Percentiles rank a stretch among this genome's conserved stretches.
These are phyloP conservation scores for Rhizopogon salebrosus DNA, from an alignment of 768 basidiomycete genomes.

Conservation along the genomic window DNA sequence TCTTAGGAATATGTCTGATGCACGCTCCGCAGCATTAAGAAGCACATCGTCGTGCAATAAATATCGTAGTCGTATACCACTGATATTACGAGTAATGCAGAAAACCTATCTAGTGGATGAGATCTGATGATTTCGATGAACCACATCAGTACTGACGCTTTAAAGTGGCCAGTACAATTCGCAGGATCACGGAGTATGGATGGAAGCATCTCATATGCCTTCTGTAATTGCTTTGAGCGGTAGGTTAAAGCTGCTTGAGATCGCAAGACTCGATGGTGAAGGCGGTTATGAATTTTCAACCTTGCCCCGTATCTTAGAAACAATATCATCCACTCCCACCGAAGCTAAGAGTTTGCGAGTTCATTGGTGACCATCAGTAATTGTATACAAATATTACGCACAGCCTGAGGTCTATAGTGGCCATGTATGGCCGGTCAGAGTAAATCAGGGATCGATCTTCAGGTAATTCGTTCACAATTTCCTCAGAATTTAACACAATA, in stretches of 20 bases:
- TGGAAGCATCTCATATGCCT: background rate
- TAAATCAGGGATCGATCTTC: too few species aligned
- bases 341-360: conserved; percentile 8
- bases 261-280: background rate
- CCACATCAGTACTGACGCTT: conserved; percentile 14
- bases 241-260: background rate
- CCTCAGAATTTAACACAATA: too few species aligned
- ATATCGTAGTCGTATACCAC: background rate
- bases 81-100: conserved; percentile 19
- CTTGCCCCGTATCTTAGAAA: conserved; percentile 1
- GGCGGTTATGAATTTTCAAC: background rate
- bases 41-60: background rate
- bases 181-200: background rate
- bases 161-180: background rate
- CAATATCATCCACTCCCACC: conserved; percentile 11
- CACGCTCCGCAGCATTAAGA: background rate
- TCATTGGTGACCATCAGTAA: too few species aligned
- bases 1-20: background rate
- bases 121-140: background rate
- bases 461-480: too few species aligned
- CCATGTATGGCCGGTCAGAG: too few species aligned
- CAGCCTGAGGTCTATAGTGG: too few species aligned
- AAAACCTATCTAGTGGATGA: background rate
- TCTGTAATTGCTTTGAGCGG: background rate
- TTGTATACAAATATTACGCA: too few species aligned